Evolutionary conservation across 2,329 filamentous ascomycete genomes (phyloP).

Genomic region (Penicillium freii): DNA sequence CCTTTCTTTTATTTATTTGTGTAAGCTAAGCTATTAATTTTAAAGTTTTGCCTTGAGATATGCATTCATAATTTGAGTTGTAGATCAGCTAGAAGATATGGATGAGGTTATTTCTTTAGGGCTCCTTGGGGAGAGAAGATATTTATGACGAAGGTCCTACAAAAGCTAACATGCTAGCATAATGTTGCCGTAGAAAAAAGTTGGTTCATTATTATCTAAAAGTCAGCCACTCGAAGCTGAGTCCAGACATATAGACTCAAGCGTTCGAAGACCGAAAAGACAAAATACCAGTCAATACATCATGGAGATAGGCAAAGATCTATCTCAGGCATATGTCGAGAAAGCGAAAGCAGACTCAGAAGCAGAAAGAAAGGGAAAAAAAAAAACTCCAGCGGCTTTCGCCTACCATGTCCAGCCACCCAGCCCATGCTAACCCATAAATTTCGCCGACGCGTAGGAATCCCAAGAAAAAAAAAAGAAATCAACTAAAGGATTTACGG

Average conservation of each 20-base stretch:
- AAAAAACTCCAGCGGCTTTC: conserved; percentile 15
- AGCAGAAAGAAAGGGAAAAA: background rate
- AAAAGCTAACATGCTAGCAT: background rate
- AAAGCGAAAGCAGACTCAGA: background rate
- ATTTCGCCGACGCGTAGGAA: conserved; percentile 16
- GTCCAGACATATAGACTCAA: background rate
- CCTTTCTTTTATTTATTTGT: conserved; percentile 1
- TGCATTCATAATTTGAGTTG: background rate
- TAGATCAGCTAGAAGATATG: background rate
- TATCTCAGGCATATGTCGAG: background rate
- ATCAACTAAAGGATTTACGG: conserved; percentile 24
- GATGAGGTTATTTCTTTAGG: no score
- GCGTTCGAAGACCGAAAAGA: background rate
- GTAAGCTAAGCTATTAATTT: conserved; percentile 7
- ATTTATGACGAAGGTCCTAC: background rate
- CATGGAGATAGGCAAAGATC: background rate
- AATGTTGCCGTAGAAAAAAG: background rate
- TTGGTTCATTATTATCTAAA: conserved; percentile 3
- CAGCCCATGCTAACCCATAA: conserved; percentile 19
- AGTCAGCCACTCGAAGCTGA: background rate
- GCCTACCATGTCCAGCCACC: conserved; percentile 21
- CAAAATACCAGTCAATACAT: background rate
- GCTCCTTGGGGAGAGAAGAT: background rate
- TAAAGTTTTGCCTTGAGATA: background rate
- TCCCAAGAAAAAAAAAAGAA: conserved; percentile 11